phyloP scores from a whole-genome alignment of 139 green algal genomes.

The Asterochloris erici region DNA sequence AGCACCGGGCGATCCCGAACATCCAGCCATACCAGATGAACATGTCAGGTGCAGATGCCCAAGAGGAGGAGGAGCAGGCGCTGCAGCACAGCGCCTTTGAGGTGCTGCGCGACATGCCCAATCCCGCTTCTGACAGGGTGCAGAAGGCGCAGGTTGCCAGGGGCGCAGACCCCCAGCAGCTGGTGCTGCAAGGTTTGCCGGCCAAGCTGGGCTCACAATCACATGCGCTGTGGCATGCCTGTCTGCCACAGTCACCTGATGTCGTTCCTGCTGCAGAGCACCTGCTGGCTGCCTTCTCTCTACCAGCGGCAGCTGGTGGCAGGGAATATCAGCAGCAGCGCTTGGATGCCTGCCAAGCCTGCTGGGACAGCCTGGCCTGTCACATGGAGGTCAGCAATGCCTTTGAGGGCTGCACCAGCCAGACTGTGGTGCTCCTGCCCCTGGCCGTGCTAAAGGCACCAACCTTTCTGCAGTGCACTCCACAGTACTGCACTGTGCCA shows the following conservation, averaged over 20 bases:
- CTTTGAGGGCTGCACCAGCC: background rate
- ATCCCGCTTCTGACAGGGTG: conserved; percentile 4
- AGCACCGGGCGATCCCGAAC: no score
- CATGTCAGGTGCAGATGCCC: no score
- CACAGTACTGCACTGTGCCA: no score
- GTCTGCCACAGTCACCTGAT: background rate
- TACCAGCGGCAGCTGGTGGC: conserved; percentile 1
- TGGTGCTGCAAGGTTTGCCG: background rate
- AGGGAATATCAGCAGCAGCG: conserved; percentile 16
- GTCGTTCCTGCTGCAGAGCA: conserved; percentile 8
- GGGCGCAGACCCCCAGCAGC: background rate
- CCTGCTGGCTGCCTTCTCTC: conserved; percentile 15
- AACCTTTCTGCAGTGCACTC: no score
- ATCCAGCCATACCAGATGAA: no score
- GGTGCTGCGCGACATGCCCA: background rate
- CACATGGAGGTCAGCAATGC: conserved; percentile 20
- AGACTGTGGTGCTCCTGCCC: background rate
- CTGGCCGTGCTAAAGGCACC: no score
- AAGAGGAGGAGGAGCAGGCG: no score
- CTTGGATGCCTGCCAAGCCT: background rate
- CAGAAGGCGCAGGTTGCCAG: conserved; percentile 8
- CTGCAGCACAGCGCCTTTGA: background rate
- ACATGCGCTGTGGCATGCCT: background rate
- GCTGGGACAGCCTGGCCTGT: conserved; percentile 13
- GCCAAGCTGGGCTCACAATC: background rate